Percentiles rank a stretch among this genome's conserved stretches.
Evolutionary conservation across 495 filamentous ascomycete species (phyloP).

Genomic region (Collariella sp.): DNA sequence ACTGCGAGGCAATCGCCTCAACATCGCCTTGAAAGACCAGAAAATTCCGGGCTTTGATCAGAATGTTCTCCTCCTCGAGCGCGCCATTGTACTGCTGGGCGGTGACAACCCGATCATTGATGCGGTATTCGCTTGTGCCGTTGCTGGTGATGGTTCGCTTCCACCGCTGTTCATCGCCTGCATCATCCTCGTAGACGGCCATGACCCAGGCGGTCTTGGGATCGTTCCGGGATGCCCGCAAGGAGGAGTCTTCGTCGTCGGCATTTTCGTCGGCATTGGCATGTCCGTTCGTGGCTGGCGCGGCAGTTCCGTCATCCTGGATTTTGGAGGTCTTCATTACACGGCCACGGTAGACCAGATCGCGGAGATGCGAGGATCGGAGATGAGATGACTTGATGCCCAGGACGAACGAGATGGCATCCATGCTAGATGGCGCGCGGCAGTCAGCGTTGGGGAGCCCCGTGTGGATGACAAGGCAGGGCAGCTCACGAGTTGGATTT

Average conservation of each 20-base stretch:
- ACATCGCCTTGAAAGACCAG: slow-evolving; percentile 98
- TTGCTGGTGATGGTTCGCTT: slow-evolving; percentile 84
- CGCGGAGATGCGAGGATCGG: slow-evolving; percentile 86
- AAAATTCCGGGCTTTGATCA: slow-evolving; percentile 97
- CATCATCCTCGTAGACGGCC: slow-evolving; percentile 98
- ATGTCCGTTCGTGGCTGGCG: slow-evolving; percentile 47
- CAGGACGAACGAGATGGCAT: slow-evolving; percentile 97
- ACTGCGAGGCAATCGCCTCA: slow-evolving; percentile 93
- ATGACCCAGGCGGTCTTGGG: slow-evolving; percentile 96
- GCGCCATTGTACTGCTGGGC: slow-evolving; percentile 91
- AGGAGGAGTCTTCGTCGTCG: slow-evolving; percentile 52
- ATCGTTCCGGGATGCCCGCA: slow-evolving; percentile 52
- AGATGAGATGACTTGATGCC: slow-evolving; percentile 97
- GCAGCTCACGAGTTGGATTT: slow-evolving; percentile 94
- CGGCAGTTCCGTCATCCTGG: slow-evolving; percentile 71
- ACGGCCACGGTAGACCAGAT: slow-evolving; percentile 92
- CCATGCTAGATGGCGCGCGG: slow-evolving; percentile 58
- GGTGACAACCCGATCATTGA: slow-evolving; percentile 83
- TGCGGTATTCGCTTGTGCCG: slow-evolving; percentile 89
- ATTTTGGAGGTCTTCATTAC: slow-evolving; percentile 87
- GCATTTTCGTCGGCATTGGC: slow-evolving; percentile 44
- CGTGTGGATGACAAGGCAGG: not conserved
- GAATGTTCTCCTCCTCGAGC: slow-evolving; percentile 86
- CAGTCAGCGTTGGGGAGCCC: not conserved
- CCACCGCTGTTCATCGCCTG: slow-evolving; percentile 91